Base-by-base conservation (phyloP, 805 yeast genomes). In the Metschnikowia kunwiensis region DNA sequence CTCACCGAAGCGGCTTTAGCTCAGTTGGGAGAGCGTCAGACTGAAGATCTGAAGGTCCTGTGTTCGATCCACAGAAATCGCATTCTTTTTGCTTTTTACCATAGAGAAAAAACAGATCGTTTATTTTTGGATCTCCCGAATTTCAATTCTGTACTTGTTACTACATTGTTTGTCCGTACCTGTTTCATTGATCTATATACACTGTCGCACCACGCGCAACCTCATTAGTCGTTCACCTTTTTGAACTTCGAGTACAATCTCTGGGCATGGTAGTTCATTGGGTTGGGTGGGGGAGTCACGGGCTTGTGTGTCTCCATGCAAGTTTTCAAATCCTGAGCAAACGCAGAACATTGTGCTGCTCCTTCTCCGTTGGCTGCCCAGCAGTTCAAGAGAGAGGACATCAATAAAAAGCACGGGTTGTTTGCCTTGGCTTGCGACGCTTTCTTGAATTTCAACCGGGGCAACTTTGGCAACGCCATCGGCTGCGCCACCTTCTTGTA, bases 291-390 rank as follows among this genome's bases (percentile, higher is more conserved):
- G 23, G 70, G 68, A 34, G 65, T 65, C 31, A 61, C 57, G 5
- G 65, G 65, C 49, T 60, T 63, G 48, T 50, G 51, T 14, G 63
- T 63, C 31, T 68, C 77, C 82, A 86, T 84, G 57, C 96, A 89
- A 10, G 62, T 61, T 54, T 86, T 86, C 57, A 88, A 73, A 43
- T 85, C 86, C 23, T 61, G 58, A 54, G 82, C 94, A 30, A 86
- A 61, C 6, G 66, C 68, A 16, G 72, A 67, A 63, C 97, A 89
- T 30, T 66, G 72, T 8, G 72, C 65, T 15, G 82, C 68, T 42
- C 93, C 89, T 60, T 87, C 95, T 32, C 94, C 91, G 63, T 86
- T 85, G 16, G 96, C 85, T 2, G 96, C 94, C 97, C 97, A 89
- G 66, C 97, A 89, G 70, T 84, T 86, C 50, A 89, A 68, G 58